Evolutionary conservation across 176 grass and related monocot species (phyloP).

Genomic region (Panicum miliaceum): DNA sequence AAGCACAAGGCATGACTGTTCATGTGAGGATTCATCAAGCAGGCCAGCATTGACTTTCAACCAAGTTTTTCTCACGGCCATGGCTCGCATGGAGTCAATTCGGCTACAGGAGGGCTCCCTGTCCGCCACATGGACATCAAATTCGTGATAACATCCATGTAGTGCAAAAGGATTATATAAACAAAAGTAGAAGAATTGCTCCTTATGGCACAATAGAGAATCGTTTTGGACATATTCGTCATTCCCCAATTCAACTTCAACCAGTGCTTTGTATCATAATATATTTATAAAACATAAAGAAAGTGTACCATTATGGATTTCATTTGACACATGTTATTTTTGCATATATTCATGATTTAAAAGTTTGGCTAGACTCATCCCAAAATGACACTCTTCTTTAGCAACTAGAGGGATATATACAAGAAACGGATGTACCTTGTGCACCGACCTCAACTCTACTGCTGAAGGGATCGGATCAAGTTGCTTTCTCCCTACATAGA

Average conservation of each 20-base stretch:
- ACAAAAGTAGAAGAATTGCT: neutral
- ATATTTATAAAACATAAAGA: neutral
- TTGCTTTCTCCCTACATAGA: slow-evolving; percentile 9
- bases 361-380: neutral
- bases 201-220: neutral
- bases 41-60: too few species aligned
- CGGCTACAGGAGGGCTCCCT: too few species aligned
- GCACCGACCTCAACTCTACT: slow-evolving; percentile 34
- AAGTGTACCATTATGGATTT: neutral
- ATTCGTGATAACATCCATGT: neutral
- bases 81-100: too few species aligned
- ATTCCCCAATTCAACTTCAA: neutral
- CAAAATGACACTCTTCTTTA: neutral
- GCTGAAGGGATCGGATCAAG: slow-evolving; percentile 16
- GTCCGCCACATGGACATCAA: too few species aligned
- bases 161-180: neutral
- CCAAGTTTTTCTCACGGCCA: too few species aligned
- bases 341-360: neutral
- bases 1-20: too few species aligned
- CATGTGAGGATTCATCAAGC: too few species aligned
- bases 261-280: neutral
- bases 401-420: neutral
- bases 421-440: slow-evolving; percentile 25
- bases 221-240: neutral
- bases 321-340: neutral